Base-by-base conservation (phyloP, 768 basidiomycete species). In the Panaeolus cyanescens region DNA sequence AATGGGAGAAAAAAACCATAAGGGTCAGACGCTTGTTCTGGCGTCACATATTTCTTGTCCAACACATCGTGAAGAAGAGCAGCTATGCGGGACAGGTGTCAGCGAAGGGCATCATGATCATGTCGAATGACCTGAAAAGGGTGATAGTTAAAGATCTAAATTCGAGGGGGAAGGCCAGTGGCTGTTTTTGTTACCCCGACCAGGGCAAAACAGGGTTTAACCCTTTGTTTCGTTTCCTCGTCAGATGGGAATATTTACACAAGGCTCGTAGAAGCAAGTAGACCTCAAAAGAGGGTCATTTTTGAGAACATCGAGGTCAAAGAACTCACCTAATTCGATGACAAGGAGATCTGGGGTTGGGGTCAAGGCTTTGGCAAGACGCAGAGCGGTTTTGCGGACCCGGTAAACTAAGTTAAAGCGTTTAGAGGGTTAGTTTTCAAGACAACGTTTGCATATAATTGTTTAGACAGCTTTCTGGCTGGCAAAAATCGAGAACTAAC, bases 31-130 rank as follows among this genome's bases (percentile, higher is more conserved):
- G 85, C 83, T 66, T 84, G 73, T 58, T 78, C 79, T 12, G 79
- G 72, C 1, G 86, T 76, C 17, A 88, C 87, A 68, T 94, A 93
- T 78, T 94, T 93, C 77, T 90, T 92, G 82, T 93, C 92, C 32
- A 92, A 77, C 39, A 95, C 82, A 72, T 96, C 94, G 68, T 96
- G 95, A 45, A 96, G 83, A 36, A 96, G 83, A n/a, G 95, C 90
- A 31, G 91, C 89, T 84, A 62, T 33, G 59, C 7, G 59, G 19
- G 25, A 56, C 56, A 34, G 55, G 57, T 61, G 60, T 60, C 62
- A 62, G 54, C 32, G 12, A 31, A n/a, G 3, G 62, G 30, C 30
- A 20, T 34, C 54, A 30, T 36, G 53, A 20, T 34, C 54, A 30
- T 36, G 53, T 28, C 45, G 53, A 22, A 31, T 22, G 37, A 37